Base-by-base conservation (phyloP, 352 stramenopile species). In the Globisporangium nunn region DNA sequence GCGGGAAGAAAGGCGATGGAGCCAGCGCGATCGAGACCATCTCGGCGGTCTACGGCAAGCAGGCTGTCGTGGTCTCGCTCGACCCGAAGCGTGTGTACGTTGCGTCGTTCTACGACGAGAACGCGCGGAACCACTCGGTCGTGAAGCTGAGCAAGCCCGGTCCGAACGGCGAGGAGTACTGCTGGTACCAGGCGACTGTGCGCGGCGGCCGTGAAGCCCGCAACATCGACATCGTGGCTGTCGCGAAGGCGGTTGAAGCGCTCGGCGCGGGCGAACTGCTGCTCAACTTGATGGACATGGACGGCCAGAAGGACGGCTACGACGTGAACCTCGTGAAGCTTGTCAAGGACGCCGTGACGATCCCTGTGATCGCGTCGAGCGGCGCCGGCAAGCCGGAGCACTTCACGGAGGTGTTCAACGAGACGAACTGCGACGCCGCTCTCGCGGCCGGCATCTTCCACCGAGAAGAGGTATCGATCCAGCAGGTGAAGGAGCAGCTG, bases 401-500 rank as follows among this genome's bases (percentile, higher is more conserved):
- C 71, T 99, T 99, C 70, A 85, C 80, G 3, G 73, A 99, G 51
- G 96, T 99, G 28, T 99, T 99, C 62, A 61, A 88, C 39, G 74
- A 74, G 59, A 91, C 83, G 23, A 74, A 87, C 50, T 97, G 96
- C 47, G 90, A 98, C 52, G 97, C 97, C 35, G 96, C 95, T 12
- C 80, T 99, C n/a, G 97, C 97, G 7, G 97, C 97, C 29, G 97
- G 97, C 50, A 99, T 99, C 68, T 99, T 99, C 72, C 97, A 99
- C 76, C 85, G 96, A 51, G 87, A 98, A 67, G 93, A 99, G 75
- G 96, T 99, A 58, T 73, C 84, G 30, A 98, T 99, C 68, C 54
- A 84, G 37, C 78, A 96, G 23, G 96, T 99, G 31, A 99, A 99
- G 80, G 70, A 73, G 37, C 74, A 94, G 55, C 84, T 99, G 67